A percentile compares a stretch with the other conserved stretches of the same genome.
Evolutionary conservation across 2,329 filamentous ascomycete genomes (phyloP).

Genomic region (Ceratocystis ficicola): DNA sequence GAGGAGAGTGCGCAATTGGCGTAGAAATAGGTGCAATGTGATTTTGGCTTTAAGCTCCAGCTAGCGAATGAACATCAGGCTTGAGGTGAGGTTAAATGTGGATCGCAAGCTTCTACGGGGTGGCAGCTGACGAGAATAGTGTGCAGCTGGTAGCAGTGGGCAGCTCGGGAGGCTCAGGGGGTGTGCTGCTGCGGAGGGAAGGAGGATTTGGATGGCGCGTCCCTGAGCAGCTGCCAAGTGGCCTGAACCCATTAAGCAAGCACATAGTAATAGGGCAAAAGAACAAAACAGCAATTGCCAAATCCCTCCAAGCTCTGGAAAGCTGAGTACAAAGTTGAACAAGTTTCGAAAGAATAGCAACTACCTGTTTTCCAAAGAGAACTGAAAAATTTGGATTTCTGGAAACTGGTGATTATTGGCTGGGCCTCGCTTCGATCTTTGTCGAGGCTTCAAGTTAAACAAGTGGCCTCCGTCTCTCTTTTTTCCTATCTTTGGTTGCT

Average conservation of each 20-base stretch:
- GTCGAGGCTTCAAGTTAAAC: slow-evolving; percentile 21
- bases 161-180: not conserved
- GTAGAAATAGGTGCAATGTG: not conserved
- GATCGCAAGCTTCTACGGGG: not conserved
- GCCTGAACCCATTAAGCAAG: slow-evolving; percentile 13
- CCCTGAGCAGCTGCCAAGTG: slow-evolving; percentile 20
- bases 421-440: slow-evolving; percentile 20
- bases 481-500: slow-evolving; percentile 22
- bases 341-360: not conserved
- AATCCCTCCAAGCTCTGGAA: not conserved
- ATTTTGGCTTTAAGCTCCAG: not conserved
- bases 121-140: not conserved
- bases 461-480: slow-evolving; percentile 22
- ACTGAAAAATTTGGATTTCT: not conserved
- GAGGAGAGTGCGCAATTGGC: not conserved
- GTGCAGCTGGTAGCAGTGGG: not conserved
- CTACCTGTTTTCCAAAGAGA: not conserved
- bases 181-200: not conserved
- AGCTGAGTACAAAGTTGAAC: not conserved
- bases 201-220: slow-evolving; percentile 8
- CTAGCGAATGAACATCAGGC: not conserved
- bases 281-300: not conserved
- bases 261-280: not conserved
- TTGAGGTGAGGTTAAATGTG: slow-evolving; percentile 15
- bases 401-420: slow-evolving; percentile 15